These are phyloP conservation scores for Tephrocybe sp. DNA, from an alignment of 768 basidiomycete species.

Conservation along the genomic window DNA sequence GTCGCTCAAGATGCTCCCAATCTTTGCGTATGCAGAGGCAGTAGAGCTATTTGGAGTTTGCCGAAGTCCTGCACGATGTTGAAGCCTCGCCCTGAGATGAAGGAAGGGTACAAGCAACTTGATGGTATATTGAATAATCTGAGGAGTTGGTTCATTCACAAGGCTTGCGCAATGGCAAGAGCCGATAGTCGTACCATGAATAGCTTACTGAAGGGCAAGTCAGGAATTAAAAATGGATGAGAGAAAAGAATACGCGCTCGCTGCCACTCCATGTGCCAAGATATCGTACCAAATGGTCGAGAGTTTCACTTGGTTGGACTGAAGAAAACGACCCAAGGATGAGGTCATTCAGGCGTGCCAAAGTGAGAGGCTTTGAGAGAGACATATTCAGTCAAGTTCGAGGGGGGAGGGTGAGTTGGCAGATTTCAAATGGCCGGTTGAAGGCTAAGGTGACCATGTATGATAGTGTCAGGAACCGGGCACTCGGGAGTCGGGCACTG, in stretches of 20 bases:
- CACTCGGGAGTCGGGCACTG: no score
- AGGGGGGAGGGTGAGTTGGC: no score
- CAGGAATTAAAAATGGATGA: neutral
- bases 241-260: conserved; percentile 53
- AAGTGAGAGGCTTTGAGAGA: conserved; percentile 41
- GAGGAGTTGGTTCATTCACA: neutral
- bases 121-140: conserved; percentile 73
- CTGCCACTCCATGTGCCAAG: conserved; percentile 83
- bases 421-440: neutral
- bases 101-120: conserved; percentile 70
- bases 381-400: conserved; percentile 42
- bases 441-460: no score
- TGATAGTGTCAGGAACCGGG: no score
- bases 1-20: conserved; percentile 58
- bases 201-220: conserved; percentile 52
- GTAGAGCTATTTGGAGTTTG: conserved; percentile 49
- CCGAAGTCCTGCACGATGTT: conserved; percentile 61
- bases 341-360: conserved; percentile 56
- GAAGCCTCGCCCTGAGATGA: conserved; percentile 63
- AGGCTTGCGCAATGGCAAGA: neutral
- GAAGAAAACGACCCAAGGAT: conserved; percentile 62
- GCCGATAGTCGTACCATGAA: conserved; percentile 53
- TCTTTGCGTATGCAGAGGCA: conserved; percentile 50
- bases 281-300: conserved; percentile 74
- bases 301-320: conserved; percentile 56